phyloP scores from a whole-genome alignment of 139 green algal species.

The Closterium sp. region DNA sequence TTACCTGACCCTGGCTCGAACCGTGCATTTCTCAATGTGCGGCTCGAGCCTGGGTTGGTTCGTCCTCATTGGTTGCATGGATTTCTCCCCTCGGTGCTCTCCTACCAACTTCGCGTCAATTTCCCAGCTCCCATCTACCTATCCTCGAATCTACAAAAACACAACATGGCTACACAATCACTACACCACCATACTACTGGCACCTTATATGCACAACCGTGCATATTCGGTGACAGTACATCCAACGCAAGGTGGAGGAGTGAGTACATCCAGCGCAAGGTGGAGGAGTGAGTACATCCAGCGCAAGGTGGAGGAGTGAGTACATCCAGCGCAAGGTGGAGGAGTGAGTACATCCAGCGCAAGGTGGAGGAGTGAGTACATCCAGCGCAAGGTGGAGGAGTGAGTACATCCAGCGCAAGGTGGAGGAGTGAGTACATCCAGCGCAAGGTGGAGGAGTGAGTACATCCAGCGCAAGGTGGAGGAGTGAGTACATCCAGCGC shows the following conservation, averaged over 20 bases:
- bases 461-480: neutral
- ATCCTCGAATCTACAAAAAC: too few relatives aligned
- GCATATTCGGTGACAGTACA: too few relatives aligned
- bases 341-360: neutral
- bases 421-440: neutral
- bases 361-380: neutral
- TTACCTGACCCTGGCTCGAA: too few relatives aligned
- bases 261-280: neutral
- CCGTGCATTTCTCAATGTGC: too few relatives aligned
- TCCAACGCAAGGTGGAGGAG: neutral
- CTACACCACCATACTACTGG: too few relatives aligned
- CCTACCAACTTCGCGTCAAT: too few relatives aligned
- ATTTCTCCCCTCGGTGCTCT: too few relatives aligned
- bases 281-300: neutral
- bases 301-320: neutral
- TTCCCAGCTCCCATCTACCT: too few relatives aligned
- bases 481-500: neutral
- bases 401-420: neutral
- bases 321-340: neutral
- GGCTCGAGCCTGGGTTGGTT: too few relatives aligned
- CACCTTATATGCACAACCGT: too few relatives aligned
- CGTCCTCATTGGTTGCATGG: too few relatives aligned
- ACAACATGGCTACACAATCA: too few relatives aligned
- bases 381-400: neutral
- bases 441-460: neutral